Conservation (phyloP, 805 yeast genomes). For the Tetrapisispora pingtungensis region DNA sequence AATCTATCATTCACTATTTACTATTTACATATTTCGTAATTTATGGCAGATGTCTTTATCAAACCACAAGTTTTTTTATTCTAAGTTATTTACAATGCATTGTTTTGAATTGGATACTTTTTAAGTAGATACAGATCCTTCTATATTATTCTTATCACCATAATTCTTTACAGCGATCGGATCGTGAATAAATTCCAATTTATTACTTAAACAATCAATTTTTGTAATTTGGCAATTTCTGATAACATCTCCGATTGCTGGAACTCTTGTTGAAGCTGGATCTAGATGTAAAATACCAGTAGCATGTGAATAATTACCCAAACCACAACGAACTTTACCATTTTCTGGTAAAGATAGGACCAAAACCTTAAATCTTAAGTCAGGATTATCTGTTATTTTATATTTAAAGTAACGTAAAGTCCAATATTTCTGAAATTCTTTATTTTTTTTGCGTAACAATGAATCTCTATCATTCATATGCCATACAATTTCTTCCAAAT, state of each 20-base stretch:
- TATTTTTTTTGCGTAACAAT: slow-evolving; percentile 26
- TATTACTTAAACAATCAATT: slow-evolving; percentile 33
- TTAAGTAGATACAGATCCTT: neutral
- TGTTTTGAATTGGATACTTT: neutral
- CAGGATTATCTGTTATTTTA: slow-evolving; percentile 6
- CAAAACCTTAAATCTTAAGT: slow-evolving; percentile 25
- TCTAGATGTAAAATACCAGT: slow-evolving; percentile 25
- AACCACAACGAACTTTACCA: slow-evolving; percentile 27
- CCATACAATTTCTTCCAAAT: slow-evolving; percentile 31
- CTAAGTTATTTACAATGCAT: neutral
- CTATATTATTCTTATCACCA: no score
- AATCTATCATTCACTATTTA: no score
- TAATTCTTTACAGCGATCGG: no score
- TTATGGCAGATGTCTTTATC: no score
- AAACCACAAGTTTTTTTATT: neutral
- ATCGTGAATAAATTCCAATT: neutral
- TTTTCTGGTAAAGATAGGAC: slow-evolving; percentile 35
- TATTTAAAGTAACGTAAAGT: slow-evolving; percentile 24
- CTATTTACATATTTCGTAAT: neutral
- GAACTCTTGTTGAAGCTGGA: slow-evolving; percentile 16
- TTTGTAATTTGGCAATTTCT: slow-evolving; percentile 32
- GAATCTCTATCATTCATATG: slow-evolving; percentile 39
- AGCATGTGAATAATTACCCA: slow-evolving; percentile 24
- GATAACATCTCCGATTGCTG: slow-evolving; percentile 37
- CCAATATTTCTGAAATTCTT: slow-evolving; percentile 31